Evolutionary conservation across 192 early-diverging fungal genomes (phyloP), one percentile per base, ranked within the genome.

Genomic region (Diversispora epigaea): DNA sequence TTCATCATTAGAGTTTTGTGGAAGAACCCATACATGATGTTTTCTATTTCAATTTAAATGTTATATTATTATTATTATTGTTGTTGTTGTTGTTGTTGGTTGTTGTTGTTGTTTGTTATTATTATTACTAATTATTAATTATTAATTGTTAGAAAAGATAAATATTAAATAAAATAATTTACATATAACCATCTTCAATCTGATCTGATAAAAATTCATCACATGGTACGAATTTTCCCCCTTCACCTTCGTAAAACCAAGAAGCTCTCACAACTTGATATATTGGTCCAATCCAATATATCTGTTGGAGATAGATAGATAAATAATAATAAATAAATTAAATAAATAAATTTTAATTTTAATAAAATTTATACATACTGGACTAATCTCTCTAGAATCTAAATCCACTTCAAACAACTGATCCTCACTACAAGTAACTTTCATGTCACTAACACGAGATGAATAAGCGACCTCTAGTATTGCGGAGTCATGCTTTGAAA

Each of bases 251-350:
- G 68, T 88, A 83, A 81, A 95, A 95, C 94, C 94, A 95, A 0
- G 91, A 92, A 4, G 91, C 91, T 17, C 94, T 82, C 52, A 91
- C 83, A 47, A 95, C 87, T 54, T 93, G 92, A 78, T 90, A 93
- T 8, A 85, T 89, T 4, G 92, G 89, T 10, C 93, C 94, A 60
- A 89, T 80, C 94, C 94, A 95, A 78, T 94, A 95, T 0, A 91
- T 86, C 86, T 80, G 68, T 52, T 50, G n/a, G 4, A 17, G 4
- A 52, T 15, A 52, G 50, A 17, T 52, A 52, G 50, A 52, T 52
- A 43, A 65, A 43, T 12, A 4, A 54, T 54, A 54, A 10, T 54
- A 17, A 54, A 17, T 43, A 32, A 32, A 65, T 65, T 41, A 41
- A 49, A 45, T 41, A 15, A 64, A 49, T 50, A 11, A 9, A 7